Evolutionary conservation across 192 early-diverging fungal genomes (phyloP).

Genomic region (Ambispora gerdemannii): DNA sequence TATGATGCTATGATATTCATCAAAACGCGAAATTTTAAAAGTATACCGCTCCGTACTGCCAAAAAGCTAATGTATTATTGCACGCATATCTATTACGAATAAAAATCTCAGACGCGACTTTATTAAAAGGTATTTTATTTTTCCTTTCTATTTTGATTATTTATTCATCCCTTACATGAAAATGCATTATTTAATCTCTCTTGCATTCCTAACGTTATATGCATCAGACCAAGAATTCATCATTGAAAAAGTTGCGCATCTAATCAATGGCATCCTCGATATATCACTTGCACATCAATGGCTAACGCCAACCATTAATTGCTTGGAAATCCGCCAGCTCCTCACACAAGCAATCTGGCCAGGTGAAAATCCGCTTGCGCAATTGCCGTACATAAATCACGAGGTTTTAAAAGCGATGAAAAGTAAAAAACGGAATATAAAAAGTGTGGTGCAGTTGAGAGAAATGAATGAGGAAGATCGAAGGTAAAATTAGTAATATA

Average conservation of each 20-base stretch:
- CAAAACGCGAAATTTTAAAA: no score
- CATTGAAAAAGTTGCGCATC: slow-evolving; percentile 65
- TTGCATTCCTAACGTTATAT: no score
- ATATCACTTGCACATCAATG: slow-evolving; percentile 85
- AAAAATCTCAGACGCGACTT: slow-evolving; percentile 50
- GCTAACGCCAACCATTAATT: slow-evolving; percentile 61
- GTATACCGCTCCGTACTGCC: slow-evolving; percentile 43
- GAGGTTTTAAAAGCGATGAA: slow-evolving; percentile 65
- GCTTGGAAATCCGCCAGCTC: slow-evolving; percentile 86
- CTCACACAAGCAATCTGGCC: slow-evolving; percentile 84
- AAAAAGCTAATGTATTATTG: slow-evolving; percentile 75
- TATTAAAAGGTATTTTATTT: slow-evolving; percentile 36
- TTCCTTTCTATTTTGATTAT: background rate
- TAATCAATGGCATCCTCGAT: slow-evolving; percentile 85
- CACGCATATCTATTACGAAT: slow-evolving; percentile 83
- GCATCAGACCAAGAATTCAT: slow-evolving; percentile 72
- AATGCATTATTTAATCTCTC: slow-evolving; percentile 26
- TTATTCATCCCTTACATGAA: background rate
- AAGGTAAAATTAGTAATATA: slow-evolving; percentile 33
- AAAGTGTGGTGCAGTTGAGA: slow-evolving; percentile 63
- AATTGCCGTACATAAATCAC: slow-evolving; percentile 76
- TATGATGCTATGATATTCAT: no score
- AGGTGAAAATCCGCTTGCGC: slow-evolving; percentile 75
- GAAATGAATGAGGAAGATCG: slow-evolving; percentile 64
- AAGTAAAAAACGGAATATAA: slow-evolving; percentile 63